These are phyloP conservation scores for Leishmania mexicana DNA, from an alignment of 208 protist genomes.

Conservation along the genomic window DNA sequence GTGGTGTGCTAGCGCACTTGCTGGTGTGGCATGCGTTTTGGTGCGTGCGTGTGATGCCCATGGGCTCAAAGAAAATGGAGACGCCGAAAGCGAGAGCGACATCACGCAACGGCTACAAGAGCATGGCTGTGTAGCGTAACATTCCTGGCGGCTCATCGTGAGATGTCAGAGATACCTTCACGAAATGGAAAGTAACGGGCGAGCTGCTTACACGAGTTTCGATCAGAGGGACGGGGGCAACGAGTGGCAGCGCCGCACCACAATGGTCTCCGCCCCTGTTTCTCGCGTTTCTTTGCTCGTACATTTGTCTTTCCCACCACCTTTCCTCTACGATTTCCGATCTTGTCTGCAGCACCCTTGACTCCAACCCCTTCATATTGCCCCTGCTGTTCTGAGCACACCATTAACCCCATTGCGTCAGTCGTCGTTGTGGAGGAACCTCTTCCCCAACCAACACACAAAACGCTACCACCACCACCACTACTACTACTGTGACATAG, in stretches of 20 bases:
- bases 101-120: not conserved
- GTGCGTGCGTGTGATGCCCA: not conserved
- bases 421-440: not conserved
- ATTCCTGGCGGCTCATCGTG: not conserved
- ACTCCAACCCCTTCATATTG: not conserved
- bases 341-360: not conserved
- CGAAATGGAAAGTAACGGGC: not conserved
- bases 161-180: not conserved
- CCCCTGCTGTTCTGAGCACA: not conserved
- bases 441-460: not conserved
- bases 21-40: not conserved
- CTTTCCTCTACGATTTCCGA: not conserved
- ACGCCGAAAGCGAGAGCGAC: not conserved
- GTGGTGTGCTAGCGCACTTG: no score
- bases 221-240: not conserved
- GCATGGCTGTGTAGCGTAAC: not conserved
- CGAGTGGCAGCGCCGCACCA: not conserved
- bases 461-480: not conserved
- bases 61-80: not conserved
- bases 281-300: not conserved
- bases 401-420: not conserved
- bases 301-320: not conserved
- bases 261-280: not conserved
- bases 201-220: not conserved
- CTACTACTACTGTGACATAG: not conserved